A percentile compares a stretch with the other conserved stretches of the same genome.
These are phyloP conservation scores for Spathaspora boniae DNA, from an alignment of 805 yeast genomes.

Conservation along the genomic window DNA sequence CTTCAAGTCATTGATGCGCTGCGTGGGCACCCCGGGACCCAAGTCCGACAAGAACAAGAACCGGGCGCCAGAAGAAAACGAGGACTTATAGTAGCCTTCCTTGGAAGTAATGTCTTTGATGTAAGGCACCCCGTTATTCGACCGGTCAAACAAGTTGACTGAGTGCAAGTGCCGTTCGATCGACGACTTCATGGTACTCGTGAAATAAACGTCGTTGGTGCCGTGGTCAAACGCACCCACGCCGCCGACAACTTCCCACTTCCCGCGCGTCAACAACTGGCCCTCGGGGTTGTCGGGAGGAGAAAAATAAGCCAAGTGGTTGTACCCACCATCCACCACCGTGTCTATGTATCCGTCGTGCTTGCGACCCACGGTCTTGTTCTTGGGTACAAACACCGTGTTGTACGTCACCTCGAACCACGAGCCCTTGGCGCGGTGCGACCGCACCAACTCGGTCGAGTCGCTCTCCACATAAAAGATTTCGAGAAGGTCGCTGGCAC, in stretches of 20 bases:
- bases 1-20: constrained; percentile 54
- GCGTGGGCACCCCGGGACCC: constrained; percentile 82
- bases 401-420: constrained; percentile 51
- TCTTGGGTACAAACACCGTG: constrained; percentile 33
- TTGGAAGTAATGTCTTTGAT: constrained; percentile 35
- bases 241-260: constrained; percentile 81
- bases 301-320: constrained; percentile 80
- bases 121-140: constrained; percentile 46
- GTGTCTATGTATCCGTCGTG: constrained; percentile 78
- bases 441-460: constrained; percentile 31
- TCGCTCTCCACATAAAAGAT: constrained; percentile 42
- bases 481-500: constrained; percentile 56
- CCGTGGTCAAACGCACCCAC: constrained; percentile 58
- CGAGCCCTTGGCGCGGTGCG: constrained; percentile 49
- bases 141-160: constrained; percentile 46
- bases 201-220: constrained; percentile 51
- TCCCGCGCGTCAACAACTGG: constrained; percentile 59
- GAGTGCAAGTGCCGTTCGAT: constrained; percentile 82
- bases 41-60: constrained; percentile 65
- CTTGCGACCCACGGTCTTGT: constrained; percentile 29
- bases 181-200: constrained; percentile 74
- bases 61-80: constrained; percentile 78
- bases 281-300: constrained; percentile 54
- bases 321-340: constrained; percentile 53
- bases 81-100: constrained; percentile 65